phyloP scores from a whole-genome alignment of 2,329 filamentous ascomycete genomes.

The Alternaria sp. region DNA sequence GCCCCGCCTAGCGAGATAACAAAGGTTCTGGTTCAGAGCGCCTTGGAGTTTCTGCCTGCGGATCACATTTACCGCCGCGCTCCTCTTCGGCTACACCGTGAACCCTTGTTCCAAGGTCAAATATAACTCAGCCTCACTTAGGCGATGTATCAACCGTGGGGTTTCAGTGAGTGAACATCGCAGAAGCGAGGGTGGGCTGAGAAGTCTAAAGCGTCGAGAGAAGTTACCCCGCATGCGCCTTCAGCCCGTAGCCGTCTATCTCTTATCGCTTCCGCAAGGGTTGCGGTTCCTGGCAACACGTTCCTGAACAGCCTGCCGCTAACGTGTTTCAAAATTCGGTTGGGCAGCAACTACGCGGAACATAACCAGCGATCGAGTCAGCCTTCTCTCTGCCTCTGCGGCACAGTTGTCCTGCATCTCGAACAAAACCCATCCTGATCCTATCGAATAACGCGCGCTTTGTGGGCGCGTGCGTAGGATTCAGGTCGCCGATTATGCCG shows the following conservation, averaged over 20 bases:
- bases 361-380: constrained; percentile 16
- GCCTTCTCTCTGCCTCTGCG: constrained; percentile 14
- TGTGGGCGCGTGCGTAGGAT: constrained; percentile 27
- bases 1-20: constrained; percentile 12
- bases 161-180: constrained; percentile 8
- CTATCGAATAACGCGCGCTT: constrained; percentile 30
- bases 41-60: constrained; percentile 1
- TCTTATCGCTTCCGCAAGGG: constrained; percentile 16
- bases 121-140: constrained; percentile 10
- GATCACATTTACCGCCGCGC: constrained; percentile 12
- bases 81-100: constrained; percentile 1
- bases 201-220: constrained; percentile 12
- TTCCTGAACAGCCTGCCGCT: constrained; percentile 22
- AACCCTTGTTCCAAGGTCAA: constrained; percentile 14
- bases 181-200: constrained; percentile 20
- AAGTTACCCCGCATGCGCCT: constrained; percentile 27
- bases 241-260: constrained; percentile 8
- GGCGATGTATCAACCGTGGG: constrained; percentile 3
- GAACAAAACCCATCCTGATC: constrained; percentile 10
- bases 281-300: constrained; percentile 13
- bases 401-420: constrained; percentile 14
- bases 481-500: constrained; percentile 10
- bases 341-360: constrained; percentile 15
- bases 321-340: constrained; percentile 20
- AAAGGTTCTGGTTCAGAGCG: constrained; percentile 2